Evolutionary conservation across 495 filamentous ascomycete genomes (phyloP).

Genomic region (Astrocystis sublimbata): DNA sequence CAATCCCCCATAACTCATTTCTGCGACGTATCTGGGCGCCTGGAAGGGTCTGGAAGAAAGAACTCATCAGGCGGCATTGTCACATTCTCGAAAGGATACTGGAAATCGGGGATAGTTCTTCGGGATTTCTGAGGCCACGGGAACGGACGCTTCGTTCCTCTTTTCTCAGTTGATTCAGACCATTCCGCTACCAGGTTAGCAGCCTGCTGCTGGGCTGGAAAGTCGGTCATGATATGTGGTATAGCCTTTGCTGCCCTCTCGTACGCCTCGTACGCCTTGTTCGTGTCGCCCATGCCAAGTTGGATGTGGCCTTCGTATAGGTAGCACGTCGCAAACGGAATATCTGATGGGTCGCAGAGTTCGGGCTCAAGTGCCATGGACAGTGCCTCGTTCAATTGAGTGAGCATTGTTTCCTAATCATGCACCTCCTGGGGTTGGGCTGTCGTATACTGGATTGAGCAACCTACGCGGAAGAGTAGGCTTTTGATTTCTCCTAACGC

Average conservation of each 20-base stretch:
- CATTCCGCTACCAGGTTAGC: no score
- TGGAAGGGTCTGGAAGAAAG: no score
- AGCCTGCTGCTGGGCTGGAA: background rate
- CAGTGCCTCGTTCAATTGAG: constrained; percentile 18
- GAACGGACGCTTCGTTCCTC: no score
- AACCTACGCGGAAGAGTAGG: background rate
- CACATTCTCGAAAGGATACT: no score
- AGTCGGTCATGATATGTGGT: background rate
- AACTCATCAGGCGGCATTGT: no score
- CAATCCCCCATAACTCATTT: no score
- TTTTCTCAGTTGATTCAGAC: no score
- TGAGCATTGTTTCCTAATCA: background rate
- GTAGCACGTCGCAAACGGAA: constrained; percentile 25
- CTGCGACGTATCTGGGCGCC: no score
- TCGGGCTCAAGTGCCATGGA: constrained; percentile 20
- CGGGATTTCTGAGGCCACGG: no score
- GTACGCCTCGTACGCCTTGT: constrained; percentile 21
- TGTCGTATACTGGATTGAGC: background rate
- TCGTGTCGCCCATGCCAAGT: constrained; percentile 1
- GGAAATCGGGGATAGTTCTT: no score
- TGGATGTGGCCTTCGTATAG: constrained; percentile 24
- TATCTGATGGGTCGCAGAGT: constrained; percentile 20
- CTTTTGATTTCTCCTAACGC: background rate
- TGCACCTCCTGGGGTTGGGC: background rate
- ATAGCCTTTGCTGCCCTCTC: background rate